Evolutionary conservation across 257 asterid species (phyloP), one percentile per base, ranked within the genome.

Genomic region (Fraxinus pennsylvanica): DNA sequence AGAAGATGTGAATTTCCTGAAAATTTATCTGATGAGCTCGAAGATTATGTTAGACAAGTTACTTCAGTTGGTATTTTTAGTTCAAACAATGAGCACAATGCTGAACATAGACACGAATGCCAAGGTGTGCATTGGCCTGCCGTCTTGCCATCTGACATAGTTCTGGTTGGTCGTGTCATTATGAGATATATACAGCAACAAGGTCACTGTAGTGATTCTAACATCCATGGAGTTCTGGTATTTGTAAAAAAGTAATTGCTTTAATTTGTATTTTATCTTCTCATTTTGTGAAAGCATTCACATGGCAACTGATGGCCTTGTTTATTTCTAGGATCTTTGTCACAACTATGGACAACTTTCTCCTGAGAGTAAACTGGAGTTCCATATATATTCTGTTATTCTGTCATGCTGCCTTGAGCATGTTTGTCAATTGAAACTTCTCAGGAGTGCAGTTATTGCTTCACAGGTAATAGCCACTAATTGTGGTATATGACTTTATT

Each of bases 41-140:
- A 84, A 82, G 83, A 78, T 68, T 82, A 94, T 83, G 54, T 91
- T 47, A 83, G 85, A 71, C 81, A 76, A 66, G 88, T 87, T 81
- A 84, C 85, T 74, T 82, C 91, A 52, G 75, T 71, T 22, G 79
- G 77, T 63, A 19, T 30, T 81, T 80, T 78, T 25, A 75, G 78
- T 85, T 85, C 84, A 79, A 71, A 73, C 57, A 50, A 33, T 74
- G 84, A 82, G 81, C 81, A 82, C 71, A 76, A 76, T 87, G 81
- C 90, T 83, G 97, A 92, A 80, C 99, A 92, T 86, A 81, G 77
- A 74, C 97, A 94, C 33, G 99, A 94, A 80, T 94, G 99, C 84
- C 83, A 73, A 80, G 97, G 99, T 73, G 87, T 85, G 77, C 91
- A 92, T 78, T 92, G 97, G 97, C 88, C 99, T 79, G 85, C 91